Percentiles rank a stretch among this genome's conserved stretches.
These are phyloP conservation scores for Stagonosporopsis chrysanthemi DNA, from an alignment of 2,329 filamentous ascomycete genomes.

Conservation along the genomic window DNA sequence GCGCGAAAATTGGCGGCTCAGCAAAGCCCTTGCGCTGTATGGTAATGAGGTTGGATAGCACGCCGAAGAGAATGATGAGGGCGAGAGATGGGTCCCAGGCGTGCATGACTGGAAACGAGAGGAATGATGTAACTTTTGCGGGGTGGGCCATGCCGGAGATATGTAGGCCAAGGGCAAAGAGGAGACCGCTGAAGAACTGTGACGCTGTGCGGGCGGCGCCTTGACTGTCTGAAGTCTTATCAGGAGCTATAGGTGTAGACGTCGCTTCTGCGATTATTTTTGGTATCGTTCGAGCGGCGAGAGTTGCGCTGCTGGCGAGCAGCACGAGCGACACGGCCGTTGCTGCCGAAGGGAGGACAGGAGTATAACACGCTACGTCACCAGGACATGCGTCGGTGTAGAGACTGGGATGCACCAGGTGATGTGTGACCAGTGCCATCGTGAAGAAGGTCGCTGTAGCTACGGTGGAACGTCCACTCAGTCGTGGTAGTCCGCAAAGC, in stretches of 20 bases:
- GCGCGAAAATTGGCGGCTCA: conserved; percentile 52
- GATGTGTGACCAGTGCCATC: conserved; percentile 42
- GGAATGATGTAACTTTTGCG: conserved; percentile 60
- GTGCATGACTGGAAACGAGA: conserved; percentile 52
- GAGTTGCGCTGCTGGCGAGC: conserved; percentile 39
- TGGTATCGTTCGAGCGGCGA: conserved; percentile 34
- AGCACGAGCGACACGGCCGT: conserved; percentile 47
- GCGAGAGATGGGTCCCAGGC: conserved; percentile 61
- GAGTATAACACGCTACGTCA: conserved; percentile 56
- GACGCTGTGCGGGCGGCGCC: conserved; percentile 46
- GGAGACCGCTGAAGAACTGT: conserved; percentile 56
- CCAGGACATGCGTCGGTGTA: conserved; percentile 49
- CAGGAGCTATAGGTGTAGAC: not conserved
- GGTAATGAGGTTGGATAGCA: conserved; percentile 55
- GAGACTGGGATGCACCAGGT: conserved; percentile 53
- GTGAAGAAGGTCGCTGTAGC: conserved; percentile 52
- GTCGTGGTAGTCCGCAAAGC: conserved; percentile 60
- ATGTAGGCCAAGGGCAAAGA: conserved; percentile 61
- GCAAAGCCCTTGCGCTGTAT: conserved; percentile 34
- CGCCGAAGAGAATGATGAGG: conserved; percentile 59
- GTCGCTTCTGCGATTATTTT: conserved; percentile 26
- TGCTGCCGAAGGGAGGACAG: conserved; percentile 51
- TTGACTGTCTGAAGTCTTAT: not conserved
- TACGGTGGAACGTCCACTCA: conserved; percentile 58
- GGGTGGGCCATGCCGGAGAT: conserved; percentile 61